A percentile compares a stretch with the other conserved stretches of the same genome.
These are phyloP conservation scores for Adansonia rubrostipa DNA, from an alignment of 441 rosid genomes.

Conservation along the genomic window DNA sequence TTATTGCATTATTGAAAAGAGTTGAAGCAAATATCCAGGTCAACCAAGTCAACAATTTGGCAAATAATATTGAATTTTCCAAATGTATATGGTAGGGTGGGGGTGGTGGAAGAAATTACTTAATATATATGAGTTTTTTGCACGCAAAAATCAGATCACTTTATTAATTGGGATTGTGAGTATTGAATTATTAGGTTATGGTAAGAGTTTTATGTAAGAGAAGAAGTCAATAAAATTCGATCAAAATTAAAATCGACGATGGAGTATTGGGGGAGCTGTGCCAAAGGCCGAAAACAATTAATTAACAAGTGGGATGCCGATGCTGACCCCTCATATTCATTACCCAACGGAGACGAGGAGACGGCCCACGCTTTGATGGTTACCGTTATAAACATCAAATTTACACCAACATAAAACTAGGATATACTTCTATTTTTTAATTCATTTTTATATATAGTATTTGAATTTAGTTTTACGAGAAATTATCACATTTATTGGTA, in stretches of 20 bases:
- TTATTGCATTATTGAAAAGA: neutral
- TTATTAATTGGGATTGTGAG: no score
- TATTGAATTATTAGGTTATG: neutral
- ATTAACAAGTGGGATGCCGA: neutral
- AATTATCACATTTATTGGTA: no score
- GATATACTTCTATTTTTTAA: no score
- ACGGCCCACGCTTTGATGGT: neutral
- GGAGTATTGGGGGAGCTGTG: neutral
- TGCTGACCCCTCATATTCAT: neutral
- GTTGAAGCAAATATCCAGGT: slow-evolving; percentile 22
- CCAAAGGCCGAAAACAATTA: neutral
- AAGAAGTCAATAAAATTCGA: neutral
- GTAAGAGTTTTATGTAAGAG: neutral
- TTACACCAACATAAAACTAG: neutral
- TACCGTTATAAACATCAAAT: neutral
- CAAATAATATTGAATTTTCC: neutral
- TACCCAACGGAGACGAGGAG: neutral
- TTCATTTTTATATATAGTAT: no score
- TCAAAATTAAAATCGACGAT: neutral
- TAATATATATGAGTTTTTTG: neutral
- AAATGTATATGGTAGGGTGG: no score
- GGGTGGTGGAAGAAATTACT: no score
- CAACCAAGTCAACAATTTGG: slow-evolving; percentile 40
- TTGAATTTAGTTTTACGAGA: no score
- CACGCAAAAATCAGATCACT: neutral